phyloP scores from a whole-genome alignment of 495 filamentous ascomycete genomes.

The Xylaria palmicola region DNA sequence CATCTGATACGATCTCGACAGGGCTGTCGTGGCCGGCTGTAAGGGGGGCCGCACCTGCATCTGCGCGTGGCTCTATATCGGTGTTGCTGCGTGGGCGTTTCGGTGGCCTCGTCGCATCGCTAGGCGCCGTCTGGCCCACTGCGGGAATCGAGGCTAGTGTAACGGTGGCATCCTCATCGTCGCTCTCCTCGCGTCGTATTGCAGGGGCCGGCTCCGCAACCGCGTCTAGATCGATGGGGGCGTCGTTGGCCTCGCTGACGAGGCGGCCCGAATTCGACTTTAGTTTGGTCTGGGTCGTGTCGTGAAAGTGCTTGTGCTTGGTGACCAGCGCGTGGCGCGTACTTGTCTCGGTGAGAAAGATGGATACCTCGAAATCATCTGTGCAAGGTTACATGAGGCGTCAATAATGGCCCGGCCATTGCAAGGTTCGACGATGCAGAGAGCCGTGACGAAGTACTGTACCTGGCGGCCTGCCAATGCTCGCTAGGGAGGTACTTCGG shows the following conservation, averaged over 20 bases:
- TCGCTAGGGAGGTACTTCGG: background rate
- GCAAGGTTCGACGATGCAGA: constrained; percentile 6
- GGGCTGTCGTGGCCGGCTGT: constrained; percentile 13
- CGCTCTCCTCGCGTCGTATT: constrained; percentile 33
- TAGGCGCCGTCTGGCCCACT: constrained; percentile 32
- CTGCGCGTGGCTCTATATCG: constrained; percentile 26
- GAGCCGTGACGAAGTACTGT: constrained; percentile 20
- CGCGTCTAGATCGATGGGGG: constrained; percentile 50
- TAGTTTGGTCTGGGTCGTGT: constrained; percentile 51
- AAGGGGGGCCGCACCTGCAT: constrained; percentile 26
- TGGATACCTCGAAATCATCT: constrained; percentile 94
- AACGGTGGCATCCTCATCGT: constrained; percentile 41
- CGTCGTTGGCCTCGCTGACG: constrained; percentile 53
- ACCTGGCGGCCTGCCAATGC: constrained; percentile 10
- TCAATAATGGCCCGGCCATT: constrained; percentile 9
- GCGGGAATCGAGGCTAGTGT: constrained; percentile 47
- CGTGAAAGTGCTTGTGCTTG: constrained; percentile 71
- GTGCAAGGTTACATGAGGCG: constrained; percentile 24
- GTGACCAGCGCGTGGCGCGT: constrained; percentile 86
- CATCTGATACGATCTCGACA: constrained; percentile 26
- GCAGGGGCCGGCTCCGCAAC: constrained; percentile 19
- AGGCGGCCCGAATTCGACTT: constrained; percentile 59
- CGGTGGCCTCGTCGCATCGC: constrained; percentile 24
- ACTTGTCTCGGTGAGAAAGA: constrained; percentile 86
- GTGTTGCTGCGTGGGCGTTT: constrained; percentile 30